phyloP scores from a whole-genome alignment of 2,329 filamentous ascomycete genomes.

The Bipolaris zeicola region DNA sequence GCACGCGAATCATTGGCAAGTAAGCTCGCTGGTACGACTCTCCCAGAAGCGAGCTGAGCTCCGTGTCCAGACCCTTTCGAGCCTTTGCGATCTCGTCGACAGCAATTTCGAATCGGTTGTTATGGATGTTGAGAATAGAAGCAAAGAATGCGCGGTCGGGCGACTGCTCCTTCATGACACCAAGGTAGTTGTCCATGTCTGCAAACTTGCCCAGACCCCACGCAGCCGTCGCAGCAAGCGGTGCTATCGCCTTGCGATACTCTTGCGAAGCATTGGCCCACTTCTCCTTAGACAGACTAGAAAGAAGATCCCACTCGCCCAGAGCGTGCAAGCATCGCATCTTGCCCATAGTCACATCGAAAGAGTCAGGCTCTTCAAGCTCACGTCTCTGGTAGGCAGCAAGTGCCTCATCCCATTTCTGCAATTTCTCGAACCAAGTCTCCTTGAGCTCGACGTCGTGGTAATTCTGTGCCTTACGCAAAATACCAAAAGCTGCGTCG shows the following conservation, averaged over 20 bases:
- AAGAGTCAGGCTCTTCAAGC: constrained; percentile 70
- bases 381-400: constrained; percentile 90
- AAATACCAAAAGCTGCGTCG: constrained; percentile 95
- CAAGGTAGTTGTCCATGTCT: constrained; percentile 95
- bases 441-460: constrained; percentile 95
- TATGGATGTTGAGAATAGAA: constrained; percentile 90
- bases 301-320: constrained; percentile 95
- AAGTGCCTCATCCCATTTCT: constrained; percentile 96
- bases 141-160: constrained; percentile 98
- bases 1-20: constrained; percentile 94
- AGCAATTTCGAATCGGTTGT: constrained; percentile 93
- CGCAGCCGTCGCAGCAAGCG: constrained; percentile 90
- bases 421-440: constrained; percentile 98
- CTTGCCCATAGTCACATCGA: constrained; percentile 98
- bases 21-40: constrained; percentile 99
- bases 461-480: constrained; percentile 94
- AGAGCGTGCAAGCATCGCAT: constrained; percentile 98
- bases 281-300: constrained; percentile 84
- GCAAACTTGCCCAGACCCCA: constrained; percentile 98
- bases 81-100: constrained; percentile 88
- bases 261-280: constrained; percentile 91
- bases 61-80: constrained; percentile 90
- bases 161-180: constrained; percentile 90
- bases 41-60: constrained; percentile 93
- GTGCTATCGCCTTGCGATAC: constrained; percentile 87